phyloP scores from a whole-genome alignment of 768 basidiomycete species.

The Cystobasidium tubakii region DNA sequence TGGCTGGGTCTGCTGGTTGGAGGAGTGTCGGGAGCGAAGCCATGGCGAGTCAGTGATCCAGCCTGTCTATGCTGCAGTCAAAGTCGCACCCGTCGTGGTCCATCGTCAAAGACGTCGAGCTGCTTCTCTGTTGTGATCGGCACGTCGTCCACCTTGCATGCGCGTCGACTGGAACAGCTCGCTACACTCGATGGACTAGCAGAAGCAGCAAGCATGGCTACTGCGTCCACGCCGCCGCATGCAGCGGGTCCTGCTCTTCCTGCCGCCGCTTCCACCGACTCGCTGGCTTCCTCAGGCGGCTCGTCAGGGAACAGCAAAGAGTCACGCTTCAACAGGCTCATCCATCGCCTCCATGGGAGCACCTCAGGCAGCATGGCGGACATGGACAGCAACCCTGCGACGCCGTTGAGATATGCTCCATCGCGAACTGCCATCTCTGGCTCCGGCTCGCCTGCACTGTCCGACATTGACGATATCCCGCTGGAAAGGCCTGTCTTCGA shows the following conservation, averaged over 20 bases:
- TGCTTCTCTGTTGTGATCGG: background rate
- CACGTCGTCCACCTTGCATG: background rate
- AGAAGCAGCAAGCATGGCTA: background rate
- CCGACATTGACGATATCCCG: constrained; percentile 28
- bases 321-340: constrained; percentile 33
- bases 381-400: background rate
- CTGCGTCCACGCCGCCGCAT: background rate
- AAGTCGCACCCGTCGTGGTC: too few species aligned
- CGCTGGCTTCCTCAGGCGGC: background rate
- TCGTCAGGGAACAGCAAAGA: background rate
- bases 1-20: background rate
- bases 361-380: background rate
- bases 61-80: background rate
- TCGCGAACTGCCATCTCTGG: background rate
- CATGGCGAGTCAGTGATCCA: background rate
- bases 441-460: constrained; percentile 3
- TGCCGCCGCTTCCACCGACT: background rate
- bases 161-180: background rate
- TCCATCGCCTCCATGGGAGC: constrained; percentile 7
- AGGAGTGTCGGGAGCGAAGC: background rate
- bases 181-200: background rate
- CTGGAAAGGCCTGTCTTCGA: constrained; percentile 27
- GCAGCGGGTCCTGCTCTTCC: too few species aligned
- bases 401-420: constrained; percentile 1
- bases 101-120: background rate